Conservation (phyloP, 495 filamentous ascomycete species). For the Filosporella fistucella region DNA sequence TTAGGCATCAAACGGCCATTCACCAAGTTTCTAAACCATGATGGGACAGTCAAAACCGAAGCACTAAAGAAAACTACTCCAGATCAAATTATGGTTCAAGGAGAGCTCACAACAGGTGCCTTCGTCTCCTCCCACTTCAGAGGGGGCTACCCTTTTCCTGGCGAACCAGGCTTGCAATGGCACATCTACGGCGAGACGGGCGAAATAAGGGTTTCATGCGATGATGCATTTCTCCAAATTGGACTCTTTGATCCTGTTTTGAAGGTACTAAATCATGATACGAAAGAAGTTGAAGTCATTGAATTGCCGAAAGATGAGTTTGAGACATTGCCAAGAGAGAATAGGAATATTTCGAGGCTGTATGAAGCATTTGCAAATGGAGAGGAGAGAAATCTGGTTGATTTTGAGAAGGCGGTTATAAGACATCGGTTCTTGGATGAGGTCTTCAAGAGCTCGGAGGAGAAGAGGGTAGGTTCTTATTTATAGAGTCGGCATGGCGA, state of each 20-base stretch:
- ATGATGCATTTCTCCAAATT: background rate
- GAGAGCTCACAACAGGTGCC: slow-evolving; percentile 31
- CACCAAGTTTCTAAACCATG: slow-evolving; percentile 23
- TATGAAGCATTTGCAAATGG: background rate
- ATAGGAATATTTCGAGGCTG: background rate
- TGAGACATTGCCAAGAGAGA: too few relatives aligned
- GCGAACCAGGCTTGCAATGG: slow-evolving; percentile 31
- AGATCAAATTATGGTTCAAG: slow-evolving; percentile 43
- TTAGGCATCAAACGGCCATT: slow-evolving; percentile 29
- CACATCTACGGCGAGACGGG: slow-evolving; percentile 40
- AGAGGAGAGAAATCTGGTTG: background rate
- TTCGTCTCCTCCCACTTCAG: slow-evolving; percentile 28
- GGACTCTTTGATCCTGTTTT: background rate
- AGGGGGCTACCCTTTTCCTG: slow-evolving; percentile 24
- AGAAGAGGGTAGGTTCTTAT: too few relatives aligned
- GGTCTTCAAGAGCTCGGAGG: too few relatives aligned
- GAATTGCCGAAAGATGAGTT: background rate
- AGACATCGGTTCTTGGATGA: slow-evolving; percentile 8
- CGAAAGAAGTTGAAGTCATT: slow-evolving; percentile 1
- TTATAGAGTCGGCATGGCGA: too few relatives aligned
- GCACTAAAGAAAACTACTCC: slow-evolving; percentile 26
- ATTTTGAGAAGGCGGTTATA: slow-evolving; percentile 2
- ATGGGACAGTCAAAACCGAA: slow-evolving; percentile 23
- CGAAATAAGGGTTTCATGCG: slow-evolving; percentile 32
- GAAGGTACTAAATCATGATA: background rate